These are phyloP conservation scores for Trifolium dubium DNA, from an alignment of 306 rosid species.

Conservation along the genomic window DNA sequence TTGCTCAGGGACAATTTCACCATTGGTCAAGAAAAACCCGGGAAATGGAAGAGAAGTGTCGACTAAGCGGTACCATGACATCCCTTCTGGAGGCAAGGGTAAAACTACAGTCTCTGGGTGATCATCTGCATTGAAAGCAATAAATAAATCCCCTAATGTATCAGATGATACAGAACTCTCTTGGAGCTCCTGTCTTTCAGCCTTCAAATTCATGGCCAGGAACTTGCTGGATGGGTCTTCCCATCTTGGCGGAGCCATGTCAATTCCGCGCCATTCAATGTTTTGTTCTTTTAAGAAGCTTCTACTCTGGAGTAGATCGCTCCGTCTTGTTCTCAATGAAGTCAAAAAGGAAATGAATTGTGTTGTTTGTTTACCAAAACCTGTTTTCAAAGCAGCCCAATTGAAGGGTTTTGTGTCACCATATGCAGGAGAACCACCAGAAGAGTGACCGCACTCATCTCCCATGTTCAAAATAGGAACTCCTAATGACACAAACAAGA, in stretches of 20 bases:
- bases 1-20: slow-evolving; percentile 55
- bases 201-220: slow-evolving; percentile 73
- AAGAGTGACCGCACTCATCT: slow-evolving; percentile 86
- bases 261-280: slow-evolving; percentile 73
- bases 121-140: slow-evolving; percentile 75
- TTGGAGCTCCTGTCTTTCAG: slow-evolving; percentile 46
- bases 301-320: slow-evolving; percentile 68
- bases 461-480: slow-evolving; percentile 96
- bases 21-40: slow-evolving; percentile 63
- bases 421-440: slow-evolving; percentile 67
- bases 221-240: slow-evolving; percentile 77
- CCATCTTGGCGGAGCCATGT: slow-evolving; percentile 72
- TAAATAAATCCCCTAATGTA: slow-evolving; percentile 60
- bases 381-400: slow-evolving; percentile 68
- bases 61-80: slow-evolving; percentile 68
- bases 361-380: slow-evolving; percentile 68
- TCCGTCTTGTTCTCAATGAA: slow-evolving; percentile 62
- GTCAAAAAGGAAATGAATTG: slow-evolving; percentile 72
- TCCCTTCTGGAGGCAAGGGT: slow-evolving; percentile 60
- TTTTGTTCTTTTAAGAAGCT: slow-evolving; percentile 74
- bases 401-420: slow-evolving; percentile 59
- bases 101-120: slow-evolving; percentile 59
- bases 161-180: slow-evolving; percentile 42
- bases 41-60: slow-evolving; percentile 92
- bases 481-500: slow-evolving; percentile 78